A percentile compares a stretch with the other conserved stretches of the same genome.
Conservation (phyloP, 306 rosid genomes). For the Pyrus betulifolia region DNA sequence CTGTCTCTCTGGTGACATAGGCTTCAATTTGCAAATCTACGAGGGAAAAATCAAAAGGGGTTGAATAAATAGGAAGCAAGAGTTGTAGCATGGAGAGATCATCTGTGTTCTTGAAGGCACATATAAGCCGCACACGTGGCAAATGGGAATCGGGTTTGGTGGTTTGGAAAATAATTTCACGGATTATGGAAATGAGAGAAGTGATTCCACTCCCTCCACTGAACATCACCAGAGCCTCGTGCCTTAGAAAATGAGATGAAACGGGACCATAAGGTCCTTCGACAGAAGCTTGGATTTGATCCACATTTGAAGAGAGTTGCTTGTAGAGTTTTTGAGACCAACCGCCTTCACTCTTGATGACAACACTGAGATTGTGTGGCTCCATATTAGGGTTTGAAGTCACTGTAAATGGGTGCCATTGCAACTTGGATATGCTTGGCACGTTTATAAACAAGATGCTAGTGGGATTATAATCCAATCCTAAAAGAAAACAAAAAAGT, state of each 20-base stretch:
- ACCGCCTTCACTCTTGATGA: conserved; percentile 43
- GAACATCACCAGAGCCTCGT: conserved; percentile 35
- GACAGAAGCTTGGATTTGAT: conserved; percentile 52
- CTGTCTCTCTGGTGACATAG: conserved; percentile 35
- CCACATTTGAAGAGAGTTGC: conserved; percentile 36
- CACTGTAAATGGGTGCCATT: conserved; percentile 85
- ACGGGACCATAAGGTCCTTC: conserved; percentile 85
- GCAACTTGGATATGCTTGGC: conserved; percentile 59
- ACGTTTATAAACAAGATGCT: conserved; percentile 61
- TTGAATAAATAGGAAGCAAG: conserved; percentile 29
- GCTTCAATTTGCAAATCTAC: conserved; percentile 32
- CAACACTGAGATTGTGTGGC: conserved; percentile 35
- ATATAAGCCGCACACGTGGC: conserved; percentile 26
- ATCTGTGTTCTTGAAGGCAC: conserved; percentile 42
- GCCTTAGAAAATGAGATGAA: conserved; percentile 40
- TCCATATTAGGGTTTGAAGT: conserved; percentile 51
- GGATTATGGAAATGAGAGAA: conserved; percentile 58
- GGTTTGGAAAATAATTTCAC: conserved; percentile 46
- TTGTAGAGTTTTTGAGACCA: conserved; percentile 54
- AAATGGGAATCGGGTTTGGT: conserved; percentile 16
- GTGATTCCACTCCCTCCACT: conserved; percentile 68
- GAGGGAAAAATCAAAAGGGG: conserved; percentile 6
- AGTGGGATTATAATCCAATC: conserved; percentile 47
- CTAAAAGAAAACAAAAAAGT: conserved; percentile 24
- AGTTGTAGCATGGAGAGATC: conserved; percentile 41